Percentiles rank a stretch among this genome's conserved stretches.
Conservation (phyloP, 805 yeast species). For the Ogataea minuta region DNA sequence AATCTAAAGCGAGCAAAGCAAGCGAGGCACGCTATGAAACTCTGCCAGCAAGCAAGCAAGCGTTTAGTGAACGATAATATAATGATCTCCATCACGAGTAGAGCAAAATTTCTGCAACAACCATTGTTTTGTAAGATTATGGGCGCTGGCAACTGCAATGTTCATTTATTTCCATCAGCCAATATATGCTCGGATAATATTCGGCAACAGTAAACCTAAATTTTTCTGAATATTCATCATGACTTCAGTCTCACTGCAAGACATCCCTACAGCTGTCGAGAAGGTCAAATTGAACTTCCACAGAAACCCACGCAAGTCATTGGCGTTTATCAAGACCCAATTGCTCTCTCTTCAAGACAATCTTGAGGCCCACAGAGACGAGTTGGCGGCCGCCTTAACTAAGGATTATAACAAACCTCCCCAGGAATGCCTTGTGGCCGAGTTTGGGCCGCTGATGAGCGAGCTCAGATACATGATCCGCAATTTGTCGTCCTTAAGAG, state of each 20-base stretch:
- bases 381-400: slow-evolving; percentile 53
- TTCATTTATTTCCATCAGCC: background rate
- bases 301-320: slow-evolving; percentile 46
- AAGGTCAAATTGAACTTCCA: slow-evolving; percentile 42
- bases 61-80: too few relatives aligned
- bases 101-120: too few relatives aligned
- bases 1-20: too few relatives aligned
- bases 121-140: too few relatives aligned
- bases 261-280: slow-evolving; percentile 47
- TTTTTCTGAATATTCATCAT: too few relatives aligned
- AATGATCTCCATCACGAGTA: too few relatives aligned
- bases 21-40: too few relatives aligned
- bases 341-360: slow-evolving; percentile 67
- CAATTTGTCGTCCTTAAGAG: slow-evolving; percentile 59
- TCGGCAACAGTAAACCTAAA: too few relatives aligned
- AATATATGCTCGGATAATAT: too few relatives aligned
- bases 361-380: slow-evolving; percentile 55
- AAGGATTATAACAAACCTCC: slow-evolving; percentile 67
- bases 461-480: slow-evolving; percentile 62
- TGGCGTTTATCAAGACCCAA: slow-evolving; percentile 57
- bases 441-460: slow-evolving; percentile 46
- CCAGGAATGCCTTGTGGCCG: slow-evolving; percentile 61
- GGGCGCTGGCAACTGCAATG: background rate
- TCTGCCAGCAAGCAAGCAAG: too few relatives aligned
- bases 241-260: slow-evolving; percentile 16